Evolutionary conservation across 805 yeast species (phyloP).

Genomic region (Wickerhamiella domercqiae): DNA sequence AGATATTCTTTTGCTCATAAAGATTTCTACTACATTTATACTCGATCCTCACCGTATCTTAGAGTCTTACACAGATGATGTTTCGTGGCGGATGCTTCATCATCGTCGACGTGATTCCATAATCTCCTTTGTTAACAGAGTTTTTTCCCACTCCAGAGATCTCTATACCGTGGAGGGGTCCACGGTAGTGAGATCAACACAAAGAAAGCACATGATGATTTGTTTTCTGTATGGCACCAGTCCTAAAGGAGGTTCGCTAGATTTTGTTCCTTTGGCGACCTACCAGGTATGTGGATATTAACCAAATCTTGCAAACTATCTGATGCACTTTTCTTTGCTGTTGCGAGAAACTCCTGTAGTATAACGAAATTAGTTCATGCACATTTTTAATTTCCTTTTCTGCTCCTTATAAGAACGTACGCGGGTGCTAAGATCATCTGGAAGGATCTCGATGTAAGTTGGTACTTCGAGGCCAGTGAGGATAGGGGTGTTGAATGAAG

Average conservation of each 20-base stretch:
- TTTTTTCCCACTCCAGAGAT: not conserved
- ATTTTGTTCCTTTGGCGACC: constrained; percentile 14
- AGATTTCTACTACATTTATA: not conserved
- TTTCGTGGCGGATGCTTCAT: not conserved
- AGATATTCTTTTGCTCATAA: not conserved
- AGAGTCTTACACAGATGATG: too few species aligned
- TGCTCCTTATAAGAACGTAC: too few species aligned
- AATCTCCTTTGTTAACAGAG: not conserved
- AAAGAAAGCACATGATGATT: constrained; percentile 1
- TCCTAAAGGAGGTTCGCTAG: constrained; percentile 18
- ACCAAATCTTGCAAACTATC: constrained; percentile 17
- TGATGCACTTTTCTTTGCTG: constrained; percentile 6
- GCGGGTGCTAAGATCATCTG: too few species aligned
- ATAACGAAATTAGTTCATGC: too few species aligned
- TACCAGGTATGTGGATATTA: constrained; percentile 10
- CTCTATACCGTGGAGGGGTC: not conserved
- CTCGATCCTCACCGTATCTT: too few species aligned
- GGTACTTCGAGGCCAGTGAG: too few species aligned
- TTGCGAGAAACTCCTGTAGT: too few species aligned
- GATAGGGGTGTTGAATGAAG: too few species aligned
- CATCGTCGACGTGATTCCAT: not conserved
- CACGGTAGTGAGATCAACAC: not conserved
- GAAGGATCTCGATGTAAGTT: too few species aligned
- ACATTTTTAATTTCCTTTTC: too few species aligned
- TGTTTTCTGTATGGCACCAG: constrained; percentile 24